Base-by-base conservation (phyloP, 1,284 basidiomycete genomes). In the Cystobasidium slooffiae region DNA sequence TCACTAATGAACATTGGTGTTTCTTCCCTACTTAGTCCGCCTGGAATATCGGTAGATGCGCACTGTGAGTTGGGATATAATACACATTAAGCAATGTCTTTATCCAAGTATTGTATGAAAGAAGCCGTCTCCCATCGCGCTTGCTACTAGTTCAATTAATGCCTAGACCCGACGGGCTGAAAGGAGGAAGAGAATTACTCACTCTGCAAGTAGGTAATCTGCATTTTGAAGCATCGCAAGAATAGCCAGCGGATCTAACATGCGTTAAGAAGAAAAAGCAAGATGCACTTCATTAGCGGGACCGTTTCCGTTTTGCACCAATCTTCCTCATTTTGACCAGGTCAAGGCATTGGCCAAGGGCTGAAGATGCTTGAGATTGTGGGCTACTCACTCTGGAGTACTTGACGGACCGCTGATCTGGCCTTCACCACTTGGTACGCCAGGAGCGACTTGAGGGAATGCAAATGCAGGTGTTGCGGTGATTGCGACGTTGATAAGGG, bases 31-130 rank as follows among this genome's bases (percentile, higher is more conserved):
- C 82, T 81, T 9, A 91, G 83, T 6, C 89, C 90, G 74, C 90
- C 90, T 14, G 90, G 90, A 5, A 89, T 88, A 75, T 84, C 86
- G 1, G 88, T 86, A 78, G 88, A 90, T 6, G 90, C 90, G 78
- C 90, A 91, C 79, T 79, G 69, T 31, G 31, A 31, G 31, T 31
- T 31, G 31, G 31, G 31, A 31, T 31, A 31, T 1, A 31, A 2
- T 31, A 31, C 5, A 31, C 31, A 31, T 31, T 31, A 31, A 31
- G 31, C 31, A 31, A 2, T 31, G 31, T 31, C 31, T 31, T 1
- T 31, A 31, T 31, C 31, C 31, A 31, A 31, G 31, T 31, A 31
- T 2, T 31, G 31, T 31, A 31, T 31, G 31, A 5, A 31, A 31
- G 31, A 31, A 31, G 31, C 31, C 31, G 5, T 31, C 31, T 31